phyloP scores from a whole-genome alignment of 108 stramenopile genomes.

The Cyclotella atomus region DNA sequence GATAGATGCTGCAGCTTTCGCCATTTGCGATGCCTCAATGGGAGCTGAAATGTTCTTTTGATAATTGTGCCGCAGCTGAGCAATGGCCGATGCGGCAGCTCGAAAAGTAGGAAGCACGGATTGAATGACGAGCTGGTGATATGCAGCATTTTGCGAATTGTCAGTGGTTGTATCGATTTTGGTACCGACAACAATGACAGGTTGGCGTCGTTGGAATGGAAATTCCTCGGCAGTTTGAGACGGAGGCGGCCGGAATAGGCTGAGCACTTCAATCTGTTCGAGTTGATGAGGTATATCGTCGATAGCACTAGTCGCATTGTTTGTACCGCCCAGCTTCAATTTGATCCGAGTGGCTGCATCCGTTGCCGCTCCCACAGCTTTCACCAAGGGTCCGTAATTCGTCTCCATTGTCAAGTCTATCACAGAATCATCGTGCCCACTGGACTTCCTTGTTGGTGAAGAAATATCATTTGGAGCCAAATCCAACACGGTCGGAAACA shows the following conservation, averaged over 20 bases:
- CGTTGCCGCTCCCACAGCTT: constrained; percentile 34
- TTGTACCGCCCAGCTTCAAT: background rate
- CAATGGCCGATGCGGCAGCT: constrained; percentile 50
- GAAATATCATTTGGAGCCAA: constrained; percentile 23
- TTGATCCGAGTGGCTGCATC: constrained; percentile 13
- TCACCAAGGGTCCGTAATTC: constrained; percentile 45
- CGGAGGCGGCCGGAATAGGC: constrained; percentile 14
- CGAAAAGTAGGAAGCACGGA: constrained; percentile 37
- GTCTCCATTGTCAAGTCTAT: constrained; percentile 40
- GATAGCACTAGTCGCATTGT: background rate
- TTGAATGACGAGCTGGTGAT: constrained; percentile 30
- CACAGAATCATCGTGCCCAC: constrained; percentile 4
- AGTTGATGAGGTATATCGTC: constrained; percentile 15
- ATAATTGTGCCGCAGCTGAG: constrained; percentile 34
- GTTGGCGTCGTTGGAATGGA: constrained; percentile 47
- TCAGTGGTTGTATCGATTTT: constrained; percentile 34
- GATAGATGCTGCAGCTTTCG: constrained; percentile 36
- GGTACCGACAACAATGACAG: constrained; percentile 42
- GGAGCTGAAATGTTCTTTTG: constrained; percentile 18
- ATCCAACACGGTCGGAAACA: constrained; percentile 47
- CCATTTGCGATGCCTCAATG: constrained; percentile 40
- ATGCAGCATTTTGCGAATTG: background rate
- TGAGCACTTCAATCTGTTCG: constrained; percentile 14
- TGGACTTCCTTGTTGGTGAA: constrained; percentile 13
- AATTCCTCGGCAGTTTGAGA: background rate